Percentiles rank a stretch among this genome's conserved stretches.
Conservation (phyloP, 1,284 basidiomycete genomes). For the Blastosporella zonata region DNA sequence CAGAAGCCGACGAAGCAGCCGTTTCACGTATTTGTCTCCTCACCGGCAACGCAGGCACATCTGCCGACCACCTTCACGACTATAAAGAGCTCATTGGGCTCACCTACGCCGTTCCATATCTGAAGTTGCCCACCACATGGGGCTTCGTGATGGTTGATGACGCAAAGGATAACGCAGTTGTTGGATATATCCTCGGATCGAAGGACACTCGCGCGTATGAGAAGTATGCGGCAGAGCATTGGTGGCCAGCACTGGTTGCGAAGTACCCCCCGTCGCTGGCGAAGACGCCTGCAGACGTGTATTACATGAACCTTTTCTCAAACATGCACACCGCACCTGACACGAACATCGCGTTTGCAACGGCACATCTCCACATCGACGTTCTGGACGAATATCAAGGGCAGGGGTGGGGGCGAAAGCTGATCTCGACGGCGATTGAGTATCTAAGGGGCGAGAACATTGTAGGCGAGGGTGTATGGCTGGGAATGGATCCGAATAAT, state of each 20-base stretch:
- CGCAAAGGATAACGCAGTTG: slow-evolving; percentile 36
- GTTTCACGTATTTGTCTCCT: slow-evolving; percentile 71
- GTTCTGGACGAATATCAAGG: slow-evolving; percentile 58
- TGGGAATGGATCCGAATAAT: slow-evolving; percentile 61
- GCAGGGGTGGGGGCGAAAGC: slow-evolving; percentile 58
- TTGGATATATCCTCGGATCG: slow-evolving; percentile 63
- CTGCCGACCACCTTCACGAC: slow-evolving; percentile 59
- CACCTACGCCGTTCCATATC: slow-evolving; percentile 70
- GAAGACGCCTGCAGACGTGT: slow-evolving; percentile 45
- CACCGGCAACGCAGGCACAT: slow-evolving; percentile 66
- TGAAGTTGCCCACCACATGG: slow-evolving; percentile 62
- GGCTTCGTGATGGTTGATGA: slow-evolving; percentile 70
- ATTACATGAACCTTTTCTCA: slow-evolving; percentile 47
- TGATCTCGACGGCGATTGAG: slow-evolving; percentile 51
- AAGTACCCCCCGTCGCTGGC: slow-evolving; percentile 45
- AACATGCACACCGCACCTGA: slow-evolving; percentile 46
- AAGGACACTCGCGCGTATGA: slow-evolving; percentile 61
- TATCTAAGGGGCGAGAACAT: slow-evolving; percentile 47
- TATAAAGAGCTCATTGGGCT: slow-evolving; percentile 63
- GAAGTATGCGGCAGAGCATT: slow-evolving; percentile 43
- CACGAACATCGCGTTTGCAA: slow-evolving; percentile 50
- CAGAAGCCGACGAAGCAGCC: slow-evolving; percentile 47
- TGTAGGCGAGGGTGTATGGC: slow-evolving; percentile 47
- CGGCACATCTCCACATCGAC: slow-evolving; percentile 68
- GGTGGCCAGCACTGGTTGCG: slow-evolving; percentile 56